Base-by-base conservation (phyloP, 2,329 filamentous ascomycete genomes). In the Ampelomyces quisqualis region DNA sequence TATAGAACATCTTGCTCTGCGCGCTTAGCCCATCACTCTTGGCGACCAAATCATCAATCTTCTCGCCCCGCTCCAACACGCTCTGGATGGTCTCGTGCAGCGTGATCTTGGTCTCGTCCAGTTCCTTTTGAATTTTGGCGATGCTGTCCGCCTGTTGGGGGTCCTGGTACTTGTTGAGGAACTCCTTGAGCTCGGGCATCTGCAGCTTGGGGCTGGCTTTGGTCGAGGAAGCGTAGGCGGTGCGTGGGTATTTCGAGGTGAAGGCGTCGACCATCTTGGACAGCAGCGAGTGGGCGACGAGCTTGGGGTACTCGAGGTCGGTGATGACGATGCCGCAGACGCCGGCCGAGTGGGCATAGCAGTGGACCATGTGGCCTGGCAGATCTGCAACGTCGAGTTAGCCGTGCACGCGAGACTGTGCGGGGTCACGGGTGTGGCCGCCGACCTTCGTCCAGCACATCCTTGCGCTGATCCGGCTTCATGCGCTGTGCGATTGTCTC, bases 1-100 rank as follows among this genome's bases (percentile, higher is more conserved):
- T 89, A 70, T 97, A 97, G 70, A 98, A 98, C 86, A 94, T 91
- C 79, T 95, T 97, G 74, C 89, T 95, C 77, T 93, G 87, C 34
- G 82, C 81, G 71, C 88, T 95, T 62, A 98, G 72, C 9, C 85
- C 88, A 59, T 95, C 89, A 62, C 88, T 95, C 81, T 97, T 97
- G 51, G 85, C 84, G 31, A 97, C 91, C 57, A 98, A 73, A 59
- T 86, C 88, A 65, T 97, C 91, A 56, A 98, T 89, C 79, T 96
- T 97, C 81, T 97, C 90, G 28, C 90, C 93, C 48, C 93, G 81
- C 76, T 96, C 85, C 62, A 96, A 70, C 33, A 85, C 84, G 61
- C 82, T 87, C 75, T 95, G 86, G 60, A 95, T 96, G 30, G 93
- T 96, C 80, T 97, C 95, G 74, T 97, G 90, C 59, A 98, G 77